Conservation (phyloP, 352 stramenopile genomes). For the Achlya hypogyna region DNA sequence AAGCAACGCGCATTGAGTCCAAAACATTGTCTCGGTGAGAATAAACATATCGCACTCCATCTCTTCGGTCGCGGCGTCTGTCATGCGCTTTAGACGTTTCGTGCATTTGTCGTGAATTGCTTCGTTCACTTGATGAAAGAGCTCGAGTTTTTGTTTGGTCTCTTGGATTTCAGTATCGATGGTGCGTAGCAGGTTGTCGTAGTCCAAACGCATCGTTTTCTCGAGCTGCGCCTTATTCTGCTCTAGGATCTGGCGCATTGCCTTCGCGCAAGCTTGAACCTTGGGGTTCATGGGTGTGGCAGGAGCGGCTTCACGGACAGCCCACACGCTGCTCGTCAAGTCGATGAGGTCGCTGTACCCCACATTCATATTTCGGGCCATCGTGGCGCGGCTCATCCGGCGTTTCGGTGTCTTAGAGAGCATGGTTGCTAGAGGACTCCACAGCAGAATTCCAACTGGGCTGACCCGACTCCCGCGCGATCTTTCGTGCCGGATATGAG, state of each 20-base stretch:
- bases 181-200: neutral
- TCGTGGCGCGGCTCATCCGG: neutral
- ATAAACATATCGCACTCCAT: neutral
- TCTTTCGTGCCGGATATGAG: neutral
- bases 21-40: neutral
- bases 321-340: neutral
- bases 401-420: neutral
- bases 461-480: neutral
- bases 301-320: neutral
- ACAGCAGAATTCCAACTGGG: no score
- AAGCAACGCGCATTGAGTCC: neutral
- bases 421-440: no score
- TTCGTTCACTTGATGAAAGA: constrained; percentile 13
- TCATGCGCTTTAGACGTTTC: constrained; percentile 14
- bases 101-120: constrained; percentile 20
- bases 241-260: neutral
- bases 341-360: neutral
- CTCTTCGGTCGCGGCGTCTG: constrained; percentile 7
- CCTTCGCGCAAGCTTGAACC: neutral
- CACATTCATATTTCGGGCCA: neutral
- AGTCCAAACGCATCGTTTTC: constrained; percentile 10
- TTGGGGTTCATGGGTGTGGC: neutral
- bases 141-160: constrained; percentile 13
- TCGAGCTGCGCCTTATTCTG: constrained; percentile 2
- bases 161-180: constrained; percentile 18